These are phyloP conservation scores for Coemansia asiatica DNA, from an alignment of 192 early-diverging fungal species.

Conservation along the genomic window DNA sequence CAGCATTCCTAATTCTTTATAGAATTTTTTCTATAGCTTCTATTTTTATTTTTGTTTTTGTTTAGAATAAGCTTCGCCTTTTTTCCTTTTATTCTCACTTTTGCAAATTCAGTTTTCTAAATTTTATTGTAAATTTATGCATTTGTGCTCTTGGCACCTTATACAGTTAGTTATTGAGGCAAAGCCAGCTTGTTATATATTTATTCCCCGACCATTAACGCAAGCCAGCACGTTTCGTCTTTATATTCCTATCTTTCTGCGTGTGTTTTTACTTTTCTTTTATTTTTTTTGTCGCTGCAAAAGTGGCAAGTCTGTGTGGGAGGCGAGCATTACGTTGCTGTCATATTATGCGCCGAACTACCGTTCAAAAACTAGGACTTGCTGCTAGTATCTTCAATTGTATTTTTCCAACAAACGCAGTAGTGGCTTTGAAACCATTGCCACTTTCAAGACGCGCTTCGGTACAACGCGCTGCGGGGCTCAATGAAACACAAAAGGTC, in stretches of 20 bases:
- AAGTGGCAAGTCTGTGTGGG: too few species aligned
- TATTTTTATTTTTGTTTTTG: too few species aligned
- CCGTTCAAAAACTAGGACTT: background rate
- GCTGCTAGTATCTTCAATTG: background rate
- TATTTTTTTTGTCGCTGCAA: background rate
- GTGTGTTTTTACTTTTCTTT: background rate
- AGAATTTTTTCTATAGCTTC: too few species aligned
- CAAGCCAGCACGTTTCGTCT: background rate
- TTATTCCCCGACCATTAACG: too few species aligned
- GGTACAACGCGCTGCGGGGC: conserved; percentile 21
- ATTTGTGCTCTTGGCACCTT: background rate
- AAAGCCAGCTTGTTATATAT: too few species aligned
- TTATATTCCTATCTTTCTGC: background rate
- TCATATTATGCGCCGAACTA: too few species aligned
- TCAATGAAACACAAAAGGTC: conserved; percentile 26
- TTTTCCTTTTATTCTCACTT: too few species aligned
- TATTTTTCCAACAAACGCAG: background rate
- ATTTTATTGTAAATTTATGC: background rate
- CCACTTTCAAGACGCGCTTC: background rate
- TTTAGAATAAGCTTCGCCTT: too few species aligned
- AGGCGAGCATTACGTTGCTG: too few species aligned
- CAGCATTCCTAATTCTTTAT: too few species aligned
- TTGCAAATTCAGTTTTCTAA: background rate
- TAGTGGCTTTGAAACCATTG: background rate
- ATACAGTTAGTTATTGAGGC: too few species aligned